phyloP scores from a whole-genome alignment of 306 rosid genomes.

The Prunus salicina region DNA sequence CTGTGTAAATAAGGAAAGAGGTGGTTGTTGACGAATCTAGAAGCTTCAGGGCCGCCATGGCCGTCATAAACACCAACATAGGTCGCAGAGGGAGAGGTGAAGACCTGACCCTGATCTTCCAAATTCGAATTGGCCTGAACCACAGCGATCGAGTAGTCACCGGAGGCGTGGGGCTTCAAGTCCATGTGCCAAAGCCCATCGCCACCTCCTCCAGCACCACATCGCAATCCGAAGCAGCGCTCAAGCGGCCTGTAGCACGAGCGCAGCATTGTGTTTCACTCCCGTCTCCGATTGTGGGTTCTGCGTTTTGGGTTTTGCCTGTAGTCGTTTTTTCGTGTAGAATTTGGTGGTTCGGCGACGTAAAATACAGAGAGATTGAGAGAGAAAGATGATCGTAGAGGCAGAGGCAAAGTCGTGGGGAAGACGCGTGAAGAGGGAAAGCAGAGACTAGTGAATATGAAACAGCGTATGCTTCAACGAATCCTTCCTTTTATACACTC shows the following conservation, averaged over 20 bases:
- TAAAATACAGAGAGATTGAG: neutral
- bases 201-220: constrained; percentile 19
- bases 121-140: constrained; percentile 84
- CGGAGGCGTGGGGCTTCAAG: constrained; percentile 79
- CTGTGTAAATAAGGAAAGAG: constrained; percentile 71
- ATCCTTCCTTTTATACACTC: neutral
- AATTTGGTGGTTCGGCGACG: neutral
- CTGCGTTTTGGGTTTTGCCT: neutral
- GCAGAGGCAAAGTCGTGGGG: constrained; percentile 22
- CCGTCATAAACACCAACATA: constrained; percentile 92
- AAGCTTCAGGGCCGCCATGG: constrained; percentile 97
- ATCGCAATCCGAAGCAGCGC: constrained; percentile 49
- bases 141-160: constrained; percentile 94
- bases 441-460: constrained; percentile 1
- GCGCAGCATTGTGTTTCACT: constrained; percentile 39
- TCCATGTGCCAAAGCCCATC: constrained; percentile 89
- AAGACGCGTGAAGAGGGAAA: constrained; percentile 30
- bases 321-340: neutral
- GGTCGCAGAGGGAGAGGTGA: constrained; percentile 76
- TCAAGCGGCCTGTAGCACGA: constrained; percentile 44
- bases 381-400: neutral
- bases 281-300: neutral
- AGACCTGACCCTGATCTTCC: constrained; percentile 96
- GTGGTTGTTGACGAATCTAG: constrained; percentile 75
- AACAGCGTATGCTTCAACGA: neutral